A percentile compares a stretch with the other conserved stretches of the same genome.
These are phyloP conservation scores for Elongisporangium prolatum DNA, from an alignment of 352 stramenopile species.

Conservation along the genomic window DNA sequence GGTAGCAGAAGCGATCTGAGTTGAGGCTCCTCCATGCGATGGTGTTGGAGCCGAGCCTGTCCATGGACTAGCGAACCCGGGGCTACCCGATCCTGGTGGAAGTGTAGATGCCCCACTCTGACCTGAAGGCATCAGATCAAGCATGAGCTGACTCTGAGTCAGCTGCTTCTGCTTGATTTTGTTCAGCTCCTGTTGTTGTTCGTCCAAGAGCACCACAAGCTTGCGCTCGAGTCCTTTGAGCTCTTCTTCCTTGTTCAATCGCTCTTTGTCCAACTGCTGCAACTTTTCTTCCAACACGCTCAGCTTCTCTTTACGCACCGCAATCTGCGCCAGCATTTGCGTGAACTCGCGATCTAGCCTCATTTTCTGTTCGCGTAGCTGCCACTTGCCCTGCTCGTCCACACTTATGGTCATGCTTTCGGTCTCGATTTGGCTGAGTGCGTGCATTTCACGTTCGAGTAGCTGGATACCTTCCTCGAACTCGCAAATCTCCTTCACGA, in stretches of 20 bases:
- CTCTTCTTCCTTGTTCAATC: constrained; percentile 91
- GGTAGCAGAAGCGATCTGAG: constrained; percentile 4
- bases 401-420: constrained; percentile 72
- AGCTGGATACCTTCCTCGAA: constrained; percentile 91
- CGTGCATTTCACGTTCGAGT: constrained; percentile 92
- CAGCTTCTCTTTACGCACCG: constrained; percentile 88
- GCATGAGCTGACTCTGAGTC: constrained; percentile 36
- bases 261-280: constrained; percentile 75
- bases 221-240: constrained; percentile 92
- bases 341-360: constrained; percentile 93
- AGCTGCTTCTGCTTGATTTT: constrained; percentile 60
- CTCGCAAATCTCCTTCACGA: constrained; percentile 91
- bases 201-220: constrained; percentile 92
- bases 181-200: constrained; percentile 91
- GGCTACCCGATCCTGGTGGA: constrained; percentile 8
- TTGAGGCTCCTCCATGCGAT: constrained; percentile 2
- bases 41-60: constrained; percentile 4
- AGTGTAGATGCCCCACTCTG: constrained; percentile 3
- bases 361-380: constrained; percentile 92
- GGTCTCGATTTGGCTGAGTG: constrained; percentile 88
- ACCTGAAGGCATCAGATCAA: constrained; percentile 30
- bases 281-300: constrained; percentile 85
- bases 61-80: constrained; percentile 21
- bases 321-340: constrained; percentile 92
- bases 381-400: constrained; percentile 83